Evolutionary conservation across 2,329 filamentous ascomycete species (phyloP).

Genomic region (Pseudogymnoascus sp.): DNA sequence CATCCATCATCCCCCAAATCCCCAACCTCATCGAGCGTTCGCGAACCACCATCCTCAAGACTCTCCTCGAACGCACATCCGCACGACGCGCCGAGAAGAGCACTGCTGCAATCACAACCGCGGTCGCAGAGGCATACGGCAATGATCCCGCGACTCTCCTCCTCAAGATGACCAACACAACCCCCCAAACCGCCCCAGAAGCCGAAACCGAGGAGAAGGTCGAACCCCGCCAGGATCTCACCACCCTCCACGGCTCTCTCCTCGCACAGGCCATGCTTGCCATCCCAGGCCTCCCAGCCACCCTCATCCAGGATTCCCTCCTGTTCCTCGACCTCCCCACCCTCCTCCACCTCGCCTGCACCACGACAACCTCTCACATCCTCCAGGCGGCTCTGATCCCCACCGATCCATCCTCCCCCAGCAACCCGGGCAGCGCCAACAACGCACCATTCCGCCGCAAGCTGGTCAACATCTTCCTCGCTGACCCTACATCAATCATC

Average conservation of each 20-base stretch:
- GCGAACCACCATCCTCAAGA: slow-evolving; percentile 70
- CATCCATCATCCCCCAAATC: slow-evolving; percentile 64
- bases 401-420: slow-evolving; percentile 34
- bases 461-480: slow-evolving; percentile 51
- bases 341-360: slow-evolving; percentile 52
- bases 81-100: slow-evolving; percentile 51
- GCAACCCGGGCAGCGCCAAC: slow-evolving; percentile 29
- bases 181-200: slow-evolving; percentile 44
- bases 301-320: slow-evolving; percentile 66
- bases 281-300: slow-evolving; percentile 58
- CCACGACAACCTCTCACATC: slow-evolving; percentile 46
- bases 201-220: slow-evolving; percentile 17
- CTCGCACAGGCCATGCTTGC: slow-evolving; percentile 72
- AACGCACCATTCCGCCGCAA: slow-evolving; percentile 55
- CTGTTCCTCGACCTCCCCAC: slow-evolving; percentile 47
- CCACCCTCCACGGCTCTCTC: slow-evolving; percentile 65
- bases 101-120: slow-evolving; percentile 40
- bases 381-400: slow-evolving; percentile 54
- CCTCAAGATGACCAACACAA: slow-evolving; percentile 46
- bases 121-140: slow-evolving; percentile 47
- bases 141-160: slow-evolving; percentile 42
- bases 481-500: slow-evolving; percentile 13
- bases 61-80: slow-evolving; percentile 72
- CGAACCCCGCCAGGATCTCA: slow-evolving; percentile 28
- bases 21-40: slow-evolving; percentile 63